phyloP scores from a whole-genome alignment of 2,329 filamentous ascomycete species.

The Massarina eburnea region DNA sequence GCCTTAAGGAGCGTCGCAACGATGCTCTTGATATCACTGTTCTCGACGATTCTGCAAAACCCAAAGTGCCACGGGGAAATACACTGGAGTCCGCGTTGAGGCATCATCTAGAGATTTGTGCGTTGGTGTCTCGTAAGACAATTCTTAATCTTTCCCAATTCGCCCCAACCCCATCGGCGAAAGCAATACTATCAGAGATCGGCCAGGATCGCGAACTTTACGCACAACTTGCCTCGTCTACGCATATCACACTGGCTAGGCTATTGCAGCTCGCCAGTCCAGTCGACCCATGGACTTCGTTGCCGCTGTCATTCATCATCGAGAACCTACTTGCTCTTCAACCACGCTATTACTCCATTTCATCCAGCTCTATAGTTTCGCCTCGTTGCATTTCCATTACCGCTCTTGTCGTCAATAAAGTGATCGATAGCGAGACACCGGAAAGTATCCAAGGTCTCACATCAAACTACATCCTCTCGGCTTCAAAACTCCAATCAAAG shows the following conservation, averaged over 20 bases:
- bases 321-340: conserved; percentile 30
- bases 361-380: conserved; percentile 42
- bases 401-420: conserved; percentile 41
- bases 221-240: conserved; percentile 29
- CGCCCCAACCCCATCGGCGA: conserved; percentile 39
- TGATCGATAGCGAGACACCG: conserved; percentile 16
- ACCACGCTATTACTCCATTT: conserved; percentile 39
- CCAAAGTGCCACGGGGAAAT: conserved; percentile 45
- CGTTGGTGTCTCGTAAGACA: conserved; percentile 44
- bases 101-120: conserved; percentile 52
- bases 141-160: conserved; percentile 43
- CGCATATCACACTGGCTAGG: conserved; percentile 43
- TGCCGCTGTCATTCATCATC: conserved; percentile 38
- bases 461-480: conserved; percentile 43
- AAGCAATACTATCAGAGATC: conserved; percentile 31
- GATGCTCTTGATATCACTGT: conserved; percentile 31
- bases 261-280: conserved; percentile 36
- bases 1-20: conserved; percentile 18
- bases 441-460: conserved; percentile 39
- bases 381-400: conserved; percentile 42
- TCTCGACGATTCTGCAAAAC: conserved; percentile 29
- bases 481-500: conserved; percentile 21
- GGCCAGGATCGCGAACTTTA: conserved; percentile 39
- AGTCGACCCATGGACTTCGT: conserved; percentile 29
- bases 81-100: conserved; percentile 45